phyloP scores from a whole-genome alignment of 2,329 filamentous ascomycete species.

The Beauveria varroae region DNA sequence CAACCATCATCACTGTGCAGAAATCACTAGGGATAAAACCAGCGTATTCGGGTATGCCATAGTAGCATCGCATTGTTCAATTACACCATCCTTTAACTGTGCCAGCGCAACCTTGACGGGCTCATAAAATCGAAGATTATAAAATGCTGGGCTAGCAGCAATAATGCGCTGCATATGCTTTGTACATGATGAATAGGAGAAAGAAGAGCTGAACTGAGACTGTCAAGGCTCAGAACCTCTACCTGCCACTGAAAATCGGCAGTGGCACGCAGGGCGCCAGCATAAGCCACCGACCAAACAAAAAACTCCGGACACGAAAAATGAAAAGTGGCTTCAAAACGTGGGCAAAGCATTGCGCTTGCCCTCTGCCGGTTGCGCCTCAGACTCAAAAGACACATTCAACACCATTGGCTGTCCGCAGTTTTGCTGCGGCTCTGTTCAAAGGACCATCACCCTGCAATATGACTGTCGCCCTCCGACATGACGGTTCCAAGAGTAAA shows the following conservation, averaged over 20 bases:
- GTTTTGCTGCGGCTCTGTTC: neutral
- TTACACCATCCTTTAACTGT: slow-evolving; percentile 8
- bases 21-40: slow-evolving; percentile 1
- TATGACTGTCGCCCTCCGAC: slow-evolving; percentile 73
- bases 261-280: neutral
- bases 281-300: slow-evolving; percentile 8
- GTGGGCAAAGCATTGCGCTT: neutral
- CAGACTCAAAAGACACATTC: neutral
- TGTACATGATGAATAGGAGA: slow-evolving; percentile 21
- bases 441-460: slow-evolving; percentile 55
- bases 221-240: neutral
- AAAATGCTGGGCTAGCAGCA: slow-evolving; percentile 17
- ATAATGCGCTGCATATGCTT: slow-evolving; percentile 25
- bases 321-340: slow-evolving; percentile 2
- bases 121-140: slow-evolving; percentile 14
- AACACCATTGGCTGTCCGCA: neutral
- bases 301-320: slow-evolving; percentile 9
- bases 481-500: slow-evolving; percentile 58
- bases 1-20: slow-evolving; percentile 14
- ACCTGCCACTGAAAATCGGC: neutral
- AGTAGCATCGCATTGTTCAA: slow-evolving; percentile 10
- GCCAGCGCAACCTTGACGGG: neutral
- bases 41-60: neutral
- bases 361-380: neutral
- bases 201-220: slow-evolving; percentile 12